Base-by-base conservation (phyloP, 352 stramenopile species). In the Phytopythium cucurbitacearum region DNA sequence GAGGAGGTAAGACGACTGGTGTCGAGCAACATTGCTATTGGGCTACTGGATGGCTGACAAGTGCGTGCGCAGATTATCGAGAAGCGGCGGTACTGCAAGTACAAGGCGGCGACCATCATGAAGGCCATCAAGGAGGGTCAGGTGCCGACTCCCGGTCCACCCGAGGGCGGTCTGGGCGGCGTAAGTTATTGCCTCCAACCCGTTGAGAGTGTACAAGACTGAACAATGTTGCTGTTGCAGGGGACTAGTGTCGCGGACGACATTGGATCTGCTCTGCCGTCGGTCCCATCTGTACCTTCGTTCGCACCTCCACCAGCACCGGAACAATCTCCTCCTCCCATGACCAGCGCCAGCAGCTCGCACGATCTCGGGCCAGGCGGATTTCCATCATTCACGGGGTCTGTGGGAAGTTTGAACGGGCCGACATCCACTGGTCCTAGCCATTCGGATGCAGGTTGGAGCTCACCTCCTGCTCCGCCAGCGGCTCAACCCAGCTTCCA, bases 1-100 rank as follows among this genome's bases (percentile, higher is more conserved):
- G 81, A 96, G 40, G 74, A 94, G 57, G 81, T 92, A 52, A 28
- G 21, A 28, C 21, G 21, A 28, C 21, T 28, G 49, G 78, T 57
- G 32, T 7, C 11, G 15, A 16, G 5, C n/a, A 35, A n/a, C 33
- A 28, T 7, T 43, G 40, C 12, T 45, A 10, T 16, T 48, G 28
- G 10, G 13, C 40, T 41, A 33, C 7, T 36, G 28, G 21, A n/a
- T 33, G 33, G 4, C n/a, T 42, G 11, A n/a, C 37, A 10, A 12
- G 6, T 11, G 35, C 21, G 9, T 41, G 44, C 59, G 39, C 37
- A 91, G 67, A 74, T 97, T 59, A 58, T 85, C 35, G 85, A 97
- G 64, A 96, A 98, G 62, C 74, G 80, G 34, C 73, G 76, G n/a
- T 98, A 98, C 68, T 94, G 85, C 67, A 98, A 98, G 68, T 98